Evolutionary conservation across 495 filamentous ascomycete species (phyloP), one percentile per base, ranked within the genome.

Genomic region (Penicillium psychrofluorescens): DNA sequence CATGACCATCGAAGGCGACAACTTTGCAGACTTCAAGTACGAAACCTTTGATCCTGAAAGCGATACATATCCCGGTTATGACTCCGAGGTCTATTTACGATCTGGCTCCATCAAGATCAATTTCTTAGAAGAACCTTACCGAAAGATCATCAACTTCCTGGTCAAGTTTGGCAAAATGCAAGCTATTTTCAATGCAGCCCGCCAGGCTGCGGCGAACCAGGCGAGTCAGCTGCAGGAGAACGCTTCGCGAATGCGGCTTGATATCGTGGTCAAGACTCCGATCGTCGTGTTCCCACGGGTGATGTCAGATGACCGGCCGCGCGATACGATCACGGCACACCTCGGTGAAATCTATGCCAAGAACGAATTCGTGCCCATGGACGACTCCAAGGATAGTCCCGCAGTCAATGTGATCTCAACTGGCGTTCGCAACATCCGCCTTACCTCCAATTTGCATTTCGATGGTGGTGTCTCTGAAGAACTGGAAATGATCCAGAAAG

Each of bases 141-240:
- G 94, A 35, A 97, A 97, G 66, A 98, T 98, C 47, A 87, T 97
- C 65, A 86, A 95, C 56, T 98, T 97, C 64, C 72, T 90, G 28
- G 87, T 98, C 54, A 98, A 98, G 53, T 98, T 98, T 56, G 92
- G 92, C 45, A 95, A 95, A 66, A 98, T 98, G 92, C 92, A 97
- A 64, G 90, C 92, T 15, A 90, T 98, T 38, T 97, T 95, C 74
- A 97, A 98, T 61, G 91, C 92, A 13, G 92, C 92, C 14, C 80
- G 94, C 16, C 88, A 90, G 63, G 92, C 92, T 40, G 92, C 92
- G n/a, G 86, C 90, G 16, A 90, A 86, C 46, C 90, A 95, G 61
- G 92, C 92, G 7, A 94, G 78, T 39, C 88, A 96, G 60, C 74
- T 98, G 9, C 91, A 96, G 55, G 83, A 96, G 52, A 88, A 81